A percentile compares a stretch with the other conserved stretches of the same genome.
Conservation (phyloP, 805 yeast genomes). For the Suhomyces faveliae region DNA sequence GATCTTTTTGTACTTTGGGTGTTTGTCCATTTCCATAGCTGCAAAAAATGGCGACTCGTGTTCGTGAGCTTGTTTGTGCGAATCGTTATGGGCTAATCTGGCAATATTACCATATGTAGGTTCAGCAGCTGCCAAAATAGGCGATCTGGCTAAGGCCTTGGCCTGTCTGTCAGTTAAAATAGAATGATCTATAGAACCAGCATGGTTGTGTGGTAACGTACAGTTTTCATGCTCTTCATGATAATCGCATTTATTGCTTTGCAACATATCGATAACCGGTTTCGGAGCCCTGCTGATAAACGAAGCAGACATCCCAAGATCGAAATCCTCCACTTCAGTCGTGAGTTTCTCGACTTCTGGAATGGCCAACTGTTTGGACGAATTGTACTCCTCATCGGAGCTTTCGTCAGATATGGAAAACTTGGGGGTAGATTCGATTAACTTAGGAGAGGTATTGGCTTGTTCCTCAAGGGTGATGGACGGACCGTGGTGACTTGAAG, state of each 20-base stretch:
- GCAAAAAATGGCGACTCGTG: slow-evolving; percentile 27
- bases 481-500: slow-evolving; percentile 16
- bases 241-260: slow-evolving; percentile 12
- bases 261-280: slow-evolving; percentile 35
- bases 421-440: neutral
- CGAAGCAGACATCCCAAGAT: slow-evolving; percentile 40
- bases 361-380: neutral
- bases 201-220: slow-evolving; percentile 29
- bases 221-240: slow-evolving; percentile 30
- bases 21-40: slow-evolving; percentile 17
- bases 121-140: slow-evolving; percentile 56
- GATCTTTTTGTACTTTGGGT: slow-evolving; percentile 4
- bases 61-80: slow-evolving; percentile 18
- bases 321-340: slow-evolving; percentile 30
- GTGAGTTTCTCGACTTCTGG: slow-evolving; percentile 9
- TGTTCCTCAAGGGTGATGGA: neutral
- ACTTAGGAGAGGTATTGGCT: slow-evolving; percentile 2
- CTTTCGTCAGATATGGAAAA: slow-evolving; percentile 1
- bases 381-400: slow-evolving; percentile 2
- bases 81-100: slow-evolving; percentile 35
- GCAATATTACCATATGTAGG: slow-evolving; percentile 52
- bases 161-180: slow-evolving; percentile 51
- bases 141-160: slow-evolving; percentile 53
- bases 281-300: slow-evolving; percentile 40
- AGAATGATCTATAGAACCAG: slow-evolving; percentile 21